Percentiles rank a stretch among this genome's conserved stretches.
Conservation (phyloP, 768 basidiomycete genomes). For the Trametes elegans region DNA sequence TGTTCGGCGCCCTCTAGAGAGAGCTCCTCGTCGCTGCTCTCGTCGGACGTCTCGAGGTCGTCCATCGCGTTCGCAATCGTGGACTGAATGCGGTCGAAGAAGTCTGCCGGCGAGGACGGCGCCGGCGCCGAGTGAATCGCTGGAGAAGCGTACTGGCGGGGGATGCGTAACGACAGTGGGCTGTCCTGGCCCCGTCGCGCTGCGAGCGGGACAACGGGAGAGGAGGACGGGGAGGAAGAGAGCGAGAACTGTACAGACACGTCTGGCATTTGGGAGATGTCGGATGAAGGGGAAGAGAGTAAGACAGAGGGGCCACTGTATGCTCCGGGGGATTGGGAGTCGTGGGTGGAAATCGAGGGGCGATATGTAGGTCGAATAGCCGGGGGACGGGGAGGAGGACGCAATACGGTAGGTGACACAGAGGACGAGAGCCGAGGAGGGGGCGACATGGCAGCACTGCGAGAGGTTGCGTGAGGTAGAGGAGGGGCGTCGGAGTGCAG, state of each 20-base stretch:
- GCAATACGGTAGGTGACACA: constrained; percentile 50
- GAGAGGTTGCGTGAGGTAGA: constrained; percentile 22
- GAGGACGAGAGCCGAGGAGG: constrained; percentile 65
- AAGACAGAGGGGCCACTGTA: not conserved
- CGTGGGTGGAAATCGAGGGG: constrained; percentile 22
- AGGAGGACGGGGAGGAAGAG: constrained; percentile 7
- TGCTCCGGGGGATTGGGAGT: constrained; percentile 9
- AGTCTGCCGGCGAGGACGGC: constrained; percentile 63
- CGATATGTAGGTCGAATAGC: constrained; percentile 24
- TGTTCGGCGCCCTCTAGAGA: constrained; percentile 14
- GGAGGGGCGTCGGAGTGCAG: constrained; percentile 17
- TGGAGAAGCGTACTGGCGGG: constrained; percentile 41
- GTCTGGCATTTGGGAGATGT: constrained; percentile 11
- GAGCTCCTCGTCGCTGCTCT: constrained; percentile 32
- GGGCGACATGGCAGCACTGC: constrained; percentile 43
- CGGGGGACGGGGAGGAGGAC: constrained; percentile 45
- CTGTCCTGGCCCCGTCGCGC: constrained; percentile 24
- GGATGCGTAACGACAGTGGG: constrained; percentile 36
- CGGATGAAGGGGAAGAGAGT: constrained; percentile 7
- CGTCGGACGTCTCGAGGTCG: constrained; percentile 61
- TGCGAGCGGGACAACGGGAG: constrained; percentile 13
- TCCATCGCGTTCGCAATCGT: constrained; percentile 64
- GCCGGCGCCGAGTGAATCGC: constrained; percentile 60
- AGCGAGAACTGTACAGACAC: constrained; percentile 4
- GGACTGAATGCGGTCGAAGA: constrained; percentile 75